These are phyloP conservation scores for Medicago ruthenica DNA, from an alignment of 306 rosid genomes.

Conservation along the genomic window DNA sequence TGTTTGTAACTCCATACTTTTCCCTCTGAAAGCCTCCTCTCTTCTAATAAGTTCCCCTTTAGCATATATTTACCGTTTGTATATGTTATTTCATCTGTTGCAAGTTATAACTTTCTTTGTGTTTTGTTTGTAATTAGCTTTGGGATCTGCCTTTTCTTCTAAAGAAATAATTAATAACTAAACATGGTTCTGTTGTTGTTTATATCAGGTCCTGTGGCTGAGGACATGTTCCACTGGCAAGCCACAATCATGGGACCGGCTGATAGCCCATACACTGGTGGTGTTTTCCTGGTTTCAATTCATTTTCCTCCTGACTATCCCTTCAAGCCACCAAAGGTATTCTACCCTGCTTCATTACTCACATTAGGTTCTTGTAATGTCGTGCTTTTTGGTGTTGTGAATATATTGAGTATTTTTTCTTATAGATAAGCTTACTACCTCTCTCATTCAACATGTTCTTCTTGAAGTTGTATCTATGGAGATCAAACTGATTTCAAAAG, in stretches of 20 bases:
- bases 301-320: slow-evolving; percentile 93
- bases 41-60: background rate
- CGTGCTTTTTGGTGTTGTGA: background rate
- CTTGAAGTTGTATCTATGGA: slow-evolving; percentile 15
- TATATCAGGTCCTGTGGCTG: slow-evolving; percentile 86
- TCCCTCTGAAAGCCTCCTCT: background rate
- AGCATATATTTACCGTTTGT: background rate
- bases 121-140: background rate
- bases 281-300: slow-evolving; percentile 80
- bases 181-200: background rate
- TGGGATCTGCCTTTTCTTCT: background rate
- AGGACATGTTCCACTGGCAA: slow-evolving; percentile 96
- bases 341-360: background rate
- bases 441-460: slow-evolving; percentile 7
- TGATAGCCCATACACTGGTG: slow-evolving; percentile 84
- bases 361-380: background rate
- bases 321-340: slow-evolving; percentile 91
- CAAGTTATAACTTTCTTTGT: background rate
- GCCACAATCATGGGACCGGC: slow-evolving; percentile 92
- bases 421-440: slow-evolving; percentile 1
- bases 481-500: background rate
- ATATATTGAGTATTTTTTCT: background rate
- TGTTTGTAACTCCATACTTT: background rate
- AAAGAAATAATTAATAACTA: background rate
- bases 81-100: background rate